Conservation (phyloP, 768 basidiomycete species). For the Hortiboletus flavorubellus region DNA sequence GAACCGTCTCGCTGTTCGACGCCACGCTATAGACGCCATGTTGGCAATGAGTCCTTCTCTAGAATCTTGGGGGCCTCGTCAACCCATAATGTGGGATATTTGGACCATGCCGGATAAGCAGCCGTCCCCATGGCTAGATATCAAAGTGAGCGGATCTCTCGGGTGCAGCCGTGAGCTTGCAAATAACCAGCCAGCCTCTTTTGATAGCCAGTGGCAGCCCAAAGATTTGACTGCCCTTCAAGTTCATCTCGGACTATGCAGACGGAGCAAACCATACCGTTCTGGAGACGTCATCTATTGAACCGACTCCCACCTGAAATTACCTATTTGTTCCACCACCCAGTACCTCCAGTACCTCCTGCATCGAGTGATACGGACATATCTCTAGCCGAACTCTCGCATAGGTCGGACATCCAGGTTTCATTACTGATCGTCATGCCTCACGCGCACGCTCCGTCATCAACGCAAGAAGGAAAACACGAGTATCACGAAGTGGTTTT, state of each 20-base stretch:
- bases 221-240: not conserved
- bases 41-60: not conserved
- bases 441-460: slow-evolving; percentile 4
- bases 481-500: slow-evolving; percentile 22
- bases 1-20: slow-evolving; percentile 32
- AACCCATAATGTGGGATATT: slow-evolving; percentile 26
- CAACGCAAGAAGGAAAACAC: not conserved
- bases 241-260: not conserved
- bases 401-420: slow-evolving; percentile 26
- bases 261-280: slow-evolving; percentile 6
- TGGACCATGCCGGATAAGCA: slow-evolving; percentile 8
- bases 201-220: slow-evolving; percentile 25
- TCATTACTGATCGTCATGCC: slow-evolving; percentile 31
- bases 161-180: slow-evolving; percentile 13
- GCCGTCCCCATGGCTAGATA: slow-evolving; percentile 11
- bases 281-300: slow-evolving; percentile 22
- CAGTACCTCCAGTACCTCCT: slow-evolving; percentile 5
- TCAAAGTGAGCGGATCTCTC: slow-evolving; percentile 22
- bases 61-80: slow-evolving; percentile 3
- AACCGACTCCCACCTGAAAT: slow-evolving; percentile 24
- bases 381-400: slow-evolving; percentile 2
- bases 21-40: slow-evolving; percentile 26
- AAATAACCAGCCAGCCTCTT: not conserved
- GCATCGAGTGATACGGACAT: not conserved
- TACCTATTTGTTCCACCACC: slow-evolving; percentile 26